Evolutionary conservation across 1,284 basidiomycete genomes (phyloP), one percentile per base, ranked within the genome.

Genomic region (Heterobasidion irregulare): DNA sequence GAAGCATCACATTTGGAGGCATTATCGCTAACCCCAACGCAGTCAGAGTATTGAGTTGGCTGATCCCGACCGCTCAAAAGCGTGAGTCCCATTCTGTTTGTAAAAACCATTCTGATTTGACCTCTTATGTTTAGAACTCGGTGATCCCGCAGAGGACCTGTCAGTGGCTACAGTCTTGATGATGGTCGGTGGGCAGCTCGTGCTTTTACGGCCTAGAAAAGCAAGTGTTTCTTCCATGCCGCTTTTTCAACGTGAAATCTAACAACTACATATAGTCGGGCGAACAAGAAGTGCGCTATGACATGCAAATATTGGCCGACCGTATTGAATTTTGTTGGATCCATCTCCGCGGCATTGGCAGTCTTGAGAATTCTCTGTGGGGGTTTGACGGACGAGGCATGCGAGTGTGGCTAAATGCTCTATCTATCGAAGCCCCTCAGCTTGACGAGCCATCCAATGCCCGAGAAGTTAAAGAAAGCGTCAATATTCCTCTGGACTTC

Each of bases 281-380:
- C 8, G 79, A 86, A 56, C 88, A 92, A 64, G 94, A 98, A 72
- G 92, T 98, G 58, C 92, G 91, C 60, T 99, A 99, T 68, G 96
- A 99, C 69, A 88, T 98, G 81, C 96, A 98, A 65, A 90, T 99
- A 47, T 86, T 99, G 33, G 93, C 95, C 0, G 93, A 98, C 63
- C 83, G 88, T 33, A 93, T 99, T 59, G 96, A 99, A 66, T 94
- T 95, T 66, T 99, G 95, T 71, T 99, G 96, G 96, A 98, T 96
- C 47, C 95, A 98, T 72, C 74, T 98, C 53, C 84, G 89, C 48
- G 95, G 94, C 0, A 93, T 98, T 38, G 91, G 89, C 2, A 86
- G 92, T 1, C 75, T 99, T 34, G 95, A 98, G 66, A 98, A 99
- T 71, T 97, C 94, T 8, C 75, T 99, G 12, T 99, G 96, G 96